Percentiles rank a stretch among this genome's conserved stretches.
Conservation (phyloP, 768 basidiomycete species). For the Xerocomellus amylosporus region DNA sequence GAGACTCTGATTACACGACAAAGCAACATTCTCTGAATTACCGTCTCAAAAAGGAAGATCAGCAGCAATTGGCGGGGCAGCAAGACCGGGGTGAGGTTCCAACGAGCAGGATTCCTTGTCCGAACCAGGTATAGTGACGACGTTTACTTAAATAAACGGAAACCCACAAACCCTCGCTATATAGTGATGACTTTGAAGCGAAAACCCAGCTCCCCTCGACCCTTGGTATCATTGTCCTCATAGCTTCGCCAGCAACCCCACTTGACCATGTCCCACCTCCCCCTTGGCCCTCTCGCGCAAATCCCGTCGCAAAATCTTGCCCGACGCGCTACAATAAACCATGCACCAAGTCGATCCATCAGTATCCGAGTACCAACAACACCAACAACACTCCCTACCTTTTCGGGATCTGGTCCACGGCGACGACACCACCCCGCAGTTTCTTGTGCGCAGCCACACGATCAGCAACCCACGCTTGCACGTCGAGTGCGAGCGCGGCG, state of each 20-base stretch:
- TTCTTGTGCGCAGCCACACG: conserved; percentile 75
- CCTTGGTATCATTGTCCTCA: not conserved
- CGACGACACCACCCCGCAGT: conserved; percentile 69
- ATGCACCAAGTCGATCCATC: not conserved
- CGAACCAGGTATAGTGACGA: not conserved
- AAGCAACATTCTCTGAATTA: too few relatives aligned
- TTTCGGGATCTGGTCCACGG: conserved; percentile 46
- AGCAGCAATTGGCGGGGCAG: too few relatives aligned
- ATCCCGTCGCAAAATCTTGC: conserved; percentile 83
- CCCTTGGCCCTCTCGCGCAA: conserved; percentile 64
- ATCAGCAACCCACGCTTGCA: conserved; percentile 63
- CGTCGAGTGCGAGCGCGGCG: conserved; percentile 41
- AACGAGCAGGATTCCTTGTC: too few relatives aligned
- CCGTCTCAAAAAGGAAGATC: too few relatives aligned
- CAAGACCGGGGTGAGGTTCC: too few relatives aligned
- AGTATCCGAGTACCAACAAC: not conserved
- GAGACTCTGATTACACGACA: too few relatives aligned
- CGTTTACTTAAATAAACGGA: too few relatives aligned
- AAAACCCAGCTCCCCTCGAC: too few relatives aligned
- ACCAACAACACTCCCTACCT: conserved; percentile 13
- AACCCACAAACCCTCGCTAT: too few relatives aligned
- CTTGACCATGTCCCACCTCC: conserved; percentile 39
- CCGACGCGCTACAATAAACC: conserved; percentile 56
- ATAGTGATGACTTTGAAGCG: too few relatives aligned
- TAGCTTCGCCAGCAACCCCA: conserved; percentile 16